A percentile compares a stretch with the other conserved stretches of the same genome.
Evolutionary conservation across 176 grass and related monocot genomes (phyloP).

Genomic region (Oryza meridionalis): DNA sequence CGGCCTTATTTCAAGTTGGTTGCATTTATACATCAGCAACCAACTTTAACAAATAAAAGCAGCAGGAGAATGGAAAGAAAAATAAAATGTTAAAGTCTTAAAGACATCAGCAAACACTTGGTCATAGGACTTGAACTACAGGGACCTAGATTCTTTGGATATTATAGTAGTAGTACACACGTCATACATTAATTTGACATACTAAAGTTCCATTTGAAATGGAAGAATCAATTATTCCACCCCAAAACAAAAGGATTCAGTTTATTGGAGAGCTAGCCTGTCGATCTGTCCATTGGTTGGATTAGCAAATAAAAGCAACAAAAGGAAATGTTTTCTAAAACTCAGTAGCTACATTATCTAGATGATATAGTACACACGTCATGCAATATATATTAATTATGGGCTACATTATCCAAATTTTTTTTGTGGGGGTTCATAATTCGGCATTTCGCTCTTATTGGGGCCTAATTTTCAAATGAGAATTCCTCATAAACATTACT

Average conservation of each 20-base stretch:
- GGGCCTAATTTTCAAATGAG: too few relatives aligned
- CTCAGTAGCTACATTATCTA: background rate
- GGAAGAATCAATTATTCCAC: background rate
- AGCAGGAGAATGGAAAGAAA: background rate
- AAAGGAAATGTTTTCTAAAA: background rate
- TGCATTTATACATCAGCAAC: background rate
- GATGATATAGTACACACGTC: too few relatives aligned
- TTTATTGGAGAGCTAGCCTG: background rate
- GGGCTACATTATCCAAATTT: background rate
- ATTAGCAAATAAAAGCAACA: background rate
- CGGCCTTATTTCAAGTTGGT: background rate
- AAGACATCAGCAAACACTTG: background rate
- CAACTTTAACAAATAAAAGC: background rate
- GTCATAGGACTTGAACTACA: background rate
- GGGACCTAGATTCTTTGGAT: background rate
- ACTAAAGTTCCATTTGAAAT: background rate
- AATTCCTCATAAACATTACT: background rate
- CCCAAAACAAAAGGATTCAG: background rate
- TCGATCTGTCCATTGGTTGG: background rate
- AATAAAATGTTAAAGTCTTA: background rate
- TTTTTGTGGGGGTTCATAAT: too few relatives aligned
- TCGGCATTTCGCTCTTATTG: too few relatives aligned
- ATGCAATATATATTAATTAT: too few relatives aligned
- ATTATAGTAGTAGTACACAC: background rate
- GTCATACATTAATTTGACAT: background rate